These are phyloP conservation scores for Chalaropsis thielavioides DNA, from an alignment of 2,329 filamentous ascomycete genomes.

Conservation along the genomic window DNA sequence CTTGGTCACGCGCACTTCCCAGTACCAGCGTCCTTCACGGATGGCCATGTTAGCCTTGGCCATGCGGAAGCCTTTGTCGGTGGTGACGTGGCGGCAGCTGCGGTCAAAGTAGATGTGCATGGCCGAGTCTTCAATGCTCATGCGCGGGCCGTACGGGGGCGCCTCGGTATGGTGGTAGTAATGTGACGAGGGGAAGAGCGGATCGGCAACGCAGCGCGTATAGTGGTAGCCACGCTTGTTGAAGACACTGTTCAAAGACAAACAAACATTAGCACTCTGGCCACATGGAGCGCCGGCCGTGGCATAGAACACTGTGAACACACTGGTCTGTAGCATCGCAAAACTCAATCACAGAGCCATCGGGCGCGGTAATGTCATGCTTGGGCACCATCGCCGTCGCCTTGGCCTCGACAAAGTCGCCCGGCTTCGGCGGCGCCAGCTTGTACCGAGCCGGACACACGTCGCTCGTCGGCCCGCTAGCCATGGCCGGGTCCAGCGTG, in stretches of 20 bases:
- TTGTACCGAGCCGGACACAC: slow-evolving; percentile 45
- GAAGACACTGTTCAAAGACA: slow-evolving; percentile 32
- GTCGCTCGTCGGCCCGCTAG: slow-evolving; percentile 27
- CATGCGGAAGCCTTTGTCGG: slow-evolving; percentile 86
- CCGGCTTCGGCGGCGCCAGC: slow-evolving; percentile 45
- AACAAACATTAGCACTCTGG: not conserved
- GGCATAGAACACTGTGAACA: not conserved
- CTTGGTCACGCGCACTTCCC: slow-evolving; percentile 77
- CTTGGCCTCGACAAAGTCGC: slow-evolving; percentile 46
- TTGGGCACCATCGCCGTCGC: slow-evolving; percentile 43
- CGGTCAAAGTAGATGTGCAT: slow-evolving; percentile 71
- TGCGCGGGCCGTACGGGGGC: slow-evolving; percentile 64
- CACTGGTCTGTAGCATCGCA: slow-evolving; percentile 51
- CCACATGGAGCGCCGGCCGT: too few relatives aligned
- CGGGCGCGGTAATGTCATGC: slow-evolving; percentile 36
- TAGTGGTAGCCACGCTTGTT: slow-evolving; percentile 72
- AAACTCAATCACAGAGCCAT: slow-evolving; percentile 41
- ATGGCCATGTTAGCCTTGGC: slow-evolving; percentile 81
- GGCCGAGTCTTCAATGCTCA: slow-evolving; percentile 87
- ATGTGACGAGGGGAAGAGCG: slow-evolving; percentile 68
- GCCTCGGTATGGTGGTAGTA: slow-evolving; percentile 84
- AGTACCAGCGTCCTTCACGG: slow-evolving; percentile 81
- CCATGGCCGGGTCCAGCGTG: slow-evolving; percentile 36
- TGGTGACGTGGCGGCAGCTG: slow-evolving; percentile 63
- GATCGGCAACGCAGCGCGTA: slow-evolving; percentile 79